Evolutionary conservation across 2,329 filamentous ascomycete species (phyloP), one percentile per base, ranked within the genome.

Genomic region (Talaromyces sp.): DNA sequence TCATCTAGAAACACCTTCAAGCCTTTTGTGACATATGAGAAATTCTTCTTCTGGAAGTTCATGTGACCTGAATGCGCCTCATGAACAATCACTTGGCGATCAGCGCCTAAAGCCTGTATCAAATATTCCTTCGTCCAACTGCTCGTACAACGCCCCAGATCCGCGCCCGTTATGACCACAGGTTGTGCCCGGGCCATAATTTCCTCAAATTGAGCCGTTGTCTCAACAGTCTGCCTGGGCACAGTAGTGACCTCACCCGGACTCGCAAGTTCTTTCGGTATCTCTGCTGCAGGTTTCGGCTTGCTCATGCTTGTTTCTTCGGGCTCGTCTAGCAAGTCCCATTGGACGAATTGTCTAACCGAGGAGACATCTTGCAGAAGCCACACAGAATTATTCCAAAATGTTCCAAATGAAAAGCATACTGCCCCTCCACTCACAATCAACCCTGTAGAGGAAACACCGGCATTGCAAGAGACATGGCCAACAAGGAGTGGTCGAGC

Each of bases 321-420:
- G 19, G 43, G 19, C 46, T 66, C 61, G 35, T 68, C 66, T 26
- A 75, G 49, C 7, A 75, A 56, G 1, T 62, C 57, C 76, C 76
- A 78, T 38, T 65, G 61, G 62, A 73, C 74, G 49, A 63, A 61
- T n/a, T 60, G 43, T 3, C 57, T 59, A 19, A 66, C 64, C 35
- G 6, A 46, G 11, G 69, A 65, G 29, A 60, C 61, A 29, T 66
- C 71, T 69, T 72, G 73, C 64, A 86, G 67, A 2, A 75, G 71
- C 77, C 77, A 88, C 13, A 81, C 78, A 1, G 85, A 85, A 32
- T 81, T 80, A 56, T 92, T 93, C 90, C 90, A 96, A 68, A 85
- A 92, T 7, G 89, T 90, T 1, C 92, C 92, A 82, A 96, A 96
- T 0, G 90, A 92, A 77, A 96, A 96, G 72, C 91, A 96, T 0